These are phyloP conservation scores for Hypoxylon subgilvum DNA, from an alignment of 495 filamentous ascomycete genomes.

Conservation along the genomic window DNA sequence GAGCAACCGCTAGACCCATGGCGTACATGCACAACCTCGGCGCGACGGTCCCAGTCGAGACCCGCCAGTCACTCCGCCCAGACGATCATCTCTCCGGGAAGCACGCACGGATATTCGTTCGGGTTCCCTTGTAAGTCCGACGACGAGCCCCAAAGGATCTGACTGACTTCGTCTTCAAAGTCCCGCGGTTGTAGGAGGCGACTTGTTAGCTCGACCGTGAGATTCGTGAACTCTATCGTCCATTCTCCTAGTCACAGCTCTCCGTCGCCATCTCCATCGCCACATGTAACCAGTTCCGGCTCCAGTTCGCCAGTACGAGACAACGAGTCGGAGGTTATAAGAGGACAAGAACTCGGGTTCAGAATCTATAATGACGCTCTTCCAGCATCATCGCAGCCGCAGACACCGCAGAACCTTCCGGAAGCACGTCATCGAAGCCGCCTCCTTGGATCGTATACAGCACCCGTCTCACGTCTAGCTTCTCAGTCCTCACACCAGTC, in stretches of 20 bases:
- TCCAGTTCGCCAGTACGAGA: constrained; percentile 7
- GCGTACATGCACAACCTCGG: constrained; percentile 3
- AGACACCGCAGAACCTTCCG: constrained; percentile 61
- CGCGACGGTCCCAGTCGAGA: constrained; percentile 15
- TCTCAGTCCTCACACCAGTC: constrained; percentile 24
- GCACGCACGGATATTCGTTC: constrained; percentile 18
- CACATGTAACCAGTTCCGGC: constrained; percentile 4
- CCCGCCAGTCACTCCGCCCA: constrained; percentile 32
- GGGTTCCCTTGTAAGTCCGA: constrained; percentile 24
- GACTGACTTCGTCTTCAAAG: constrained; percentile 16
- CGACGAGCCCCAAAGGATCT: neutral
- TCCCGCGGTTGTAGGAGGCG: constrained; percentile 21
- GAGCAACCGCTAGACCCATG: constrained; percentile 25
- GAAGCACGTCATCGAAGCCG: constrained; percentile 58
- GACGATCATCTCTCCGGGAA: constrained; percentile 28
- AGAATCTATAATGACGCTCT: constrained; percentile 60
- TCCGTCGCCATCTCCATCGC: constrained; percentile 22
- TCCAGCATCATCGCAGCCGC: constrained; percentile 58
- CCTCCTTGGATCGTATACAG: constrained; percentile 54
- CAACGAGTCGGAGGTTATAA: neutral
- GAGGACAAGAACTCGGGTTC: constrained; percentile 27
- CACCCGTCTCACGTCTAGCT: constrained; percentile 38
- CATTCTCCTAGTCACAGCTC: constrained; percentile 31
- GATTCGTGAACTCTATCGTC: constrained; percentile 34
- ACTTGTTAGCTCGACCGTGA: constrained; percentile 40